Conservation (phyloP, 176 grass and related monocot species). For the Hordeum marinum region DNA sequence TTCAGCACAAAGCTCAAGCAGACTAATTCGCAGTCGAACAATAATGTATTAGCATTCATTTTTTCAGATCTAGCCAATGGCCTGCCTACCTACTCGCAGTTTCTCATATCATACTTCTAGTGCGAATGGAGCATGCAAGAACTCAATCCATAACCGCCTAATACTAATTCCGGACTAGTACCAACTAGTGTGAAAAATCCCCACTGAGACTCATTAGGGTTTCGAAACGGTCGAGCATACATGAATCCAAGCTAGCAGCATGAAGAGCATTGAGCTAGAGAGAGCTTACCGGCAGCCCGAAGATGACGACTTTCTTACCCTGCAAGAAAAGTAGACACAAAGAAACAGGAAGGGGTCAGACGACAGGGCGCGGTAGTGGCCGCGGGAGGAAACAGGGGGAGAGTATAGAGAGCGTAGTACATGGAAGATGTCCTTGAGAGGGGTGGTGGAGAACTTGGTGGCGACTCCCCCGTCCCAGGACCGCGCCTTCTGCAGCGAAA, state of each 20-base stretch:
- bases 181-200: background rate
- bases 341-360: background rate
- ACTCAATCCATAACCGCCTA: background rate
- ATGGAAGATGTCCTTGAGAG: constrained; percentile 79
- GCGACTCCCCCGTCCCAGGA: constrained; percentile 89
- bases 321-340: constrained; percentile 52
- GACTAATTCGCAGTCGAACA: background rate
- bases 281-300: constrained; percentile 79
- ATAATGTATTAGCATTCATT: background rate
- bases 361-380: too few species aligned
- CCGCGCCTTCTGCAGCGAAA: constrained; percentile 84
- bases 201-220: background rate
- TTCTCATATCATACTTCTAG: background rate
- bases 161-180: background rate
- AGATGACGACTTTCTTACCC: constrained; percentile 97
- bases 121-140: background rate
- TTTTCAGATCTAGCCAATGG: background rate
- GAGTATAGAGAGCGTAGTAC: constrained; percentile 16
- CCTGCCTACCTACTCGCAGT: background rate
- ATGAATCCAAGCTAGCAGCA: background rate
- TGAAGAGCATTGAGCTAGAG: background rate
- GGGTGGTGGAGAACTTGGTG: constrained; percentile 83
- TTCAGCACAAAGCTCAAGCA: background rate
- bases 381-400: background rate
- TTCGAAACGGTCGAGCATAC: background rate